A percentile compares a stretch with the other conserved stretches of the same genome.
These are phyloP conservation scores for Chrysanthemum seticuspe DNA, from an alignment of 129 eudicot species.

Conservation along the genomic window DNA sequence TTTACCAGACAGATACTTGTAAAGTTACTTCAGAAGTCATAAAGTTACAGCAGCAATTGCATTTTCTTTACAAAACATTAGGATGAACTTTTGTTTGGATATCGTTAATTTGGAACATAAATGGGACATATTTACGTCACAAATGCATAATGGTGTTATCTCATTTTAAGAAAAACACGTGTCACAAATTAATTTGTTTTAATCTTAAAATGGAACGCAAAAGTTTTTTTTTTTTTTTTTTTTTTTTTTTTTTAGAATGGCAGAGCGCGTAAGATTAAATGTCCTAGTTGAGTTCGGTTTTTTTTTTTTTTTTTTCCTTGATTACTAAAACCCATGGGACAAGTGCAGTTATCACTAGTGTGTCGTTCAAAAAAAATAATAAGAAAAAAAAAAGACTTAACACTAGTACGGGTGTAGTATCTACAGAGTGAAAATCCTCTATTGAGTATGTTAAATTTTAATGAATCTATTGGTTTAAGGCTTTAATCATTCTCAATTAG, in stretches of 20 bases:
- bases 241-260: too few species aligned
- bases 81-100: background rate
- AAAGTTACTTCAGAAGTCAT: constrained; percentile 2
- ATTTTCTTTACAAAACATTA: background rate
- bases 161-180: background rate
- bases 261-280: too few species aligned
- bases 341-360: too few species aligned
- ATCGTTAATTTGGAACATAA: background rate
- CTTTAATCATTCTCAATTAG: background rate
- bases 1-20: background rate
- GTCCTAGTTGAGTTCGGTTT: background rate
- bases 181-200: background rate
- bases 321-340: background rate
- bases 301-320: background rate
- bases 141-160: constrained; percentile 1
- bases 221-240: too few species aligned
- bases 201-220: too few species aligned
- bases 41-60: background rate
- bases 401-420: too few species aligned
- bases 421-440: background rate
- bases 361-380: background rate
- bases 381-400: background rate
- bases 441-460: background rate
- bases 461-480: background rate
- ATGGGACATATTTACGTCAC: background rate